A percentile compares a stretch with the other conserved stretches of the same genome.
Evolutionary conservation across 495 filamentous ascomycete genomes (phyloP).

Genomic region (Trypethelium eluteriae): DNA sequence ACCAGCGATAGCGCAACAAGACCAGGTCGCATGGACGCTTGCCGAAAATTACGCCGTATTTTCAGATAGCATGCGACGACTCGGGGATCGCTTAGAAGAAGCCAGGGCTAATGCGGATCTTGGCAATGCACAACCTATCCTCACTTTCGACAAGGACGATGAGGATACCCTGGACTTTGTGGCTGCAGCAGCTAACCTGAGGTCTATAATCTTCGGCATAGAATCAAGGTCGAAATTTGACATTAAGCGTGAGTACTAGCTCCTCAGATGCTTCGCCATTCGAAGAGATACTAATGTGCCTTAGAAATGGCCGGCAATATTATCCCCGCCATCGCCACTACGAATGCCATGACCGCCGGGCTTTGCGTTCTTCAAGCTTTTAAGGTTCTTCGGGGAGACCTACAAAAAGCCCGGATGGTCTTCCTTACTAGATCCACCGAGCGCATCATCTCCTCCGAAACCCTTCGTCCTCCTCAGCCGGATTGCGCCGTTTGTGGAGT

Average conservation of each 20-base stretch:
- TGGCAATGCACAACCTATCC: constrained; percentile 49
- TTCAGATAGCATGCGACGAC: constrained; percentile 65
- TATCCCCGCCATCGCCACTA: constrained; percentile 96
- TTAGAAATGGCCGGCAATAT: constrained; percentile 93
- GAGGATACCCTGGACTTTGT: constrained; percentile 94
- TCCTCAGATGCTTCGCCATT: neutral
- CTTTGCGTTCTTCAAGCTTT: constrained; percentile 90
- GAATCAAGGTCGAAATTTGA: constrained; percentile 86
- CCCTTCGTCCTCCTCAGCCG: constrained; percentile 66
- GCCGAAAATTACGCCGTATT: constrained; percentile 83
- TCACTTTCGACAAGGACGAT: constrained; percentile 96
- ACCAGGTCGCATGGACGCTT: constrained; percentile 70
- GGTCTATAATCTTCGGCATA: constrained; percentile 79
- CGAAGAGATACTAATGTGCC: neutral
- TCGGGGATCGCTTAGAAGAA: constrained; percentile 64
- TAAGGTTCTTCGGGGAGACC: constrained; percentile 75
- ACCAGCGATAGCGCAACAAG: constrained; percentile 51
- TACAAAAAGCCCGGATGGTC: constrained; percentile 50
- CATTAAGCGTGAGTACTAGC: constrained; percentile 56
- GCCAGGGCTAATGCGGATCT: constrained; percentile 45
- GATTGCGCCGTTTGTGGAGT: constrained; percentile 76
- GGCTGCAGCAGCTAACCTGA: constrained; percentile 77
- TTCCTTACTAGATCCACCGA: constrained; percentile 71
- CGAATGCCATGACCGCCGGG: constrained; percentile 91
- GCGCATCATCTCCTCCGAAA: constrained; percentile 65